Conservation (phyloP, 2,329 filamentous ascomycete species). For the Trichoderma sp. region DNA sequence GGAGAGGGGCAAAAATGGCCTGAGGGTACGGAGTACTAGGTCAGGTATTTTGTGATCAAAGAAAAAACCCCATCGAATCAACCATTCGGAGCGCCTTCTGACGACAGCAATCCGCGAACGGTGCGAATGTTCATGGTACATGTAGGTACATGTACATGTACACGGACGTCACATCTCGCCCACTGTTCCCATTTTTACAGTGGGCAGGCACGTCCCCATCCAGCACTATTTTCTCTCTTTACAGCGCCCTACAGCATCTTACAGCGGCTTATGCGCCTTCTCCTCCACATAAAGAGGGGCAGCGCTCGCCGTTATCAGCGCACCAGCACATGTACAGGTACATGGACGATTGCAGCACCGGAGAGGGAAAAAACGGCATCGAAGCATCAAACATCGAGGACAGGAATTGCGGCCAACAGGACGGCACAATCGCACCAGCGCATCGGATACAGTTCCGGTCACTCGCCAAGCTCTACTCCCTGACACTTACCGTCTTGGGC, state of each 20-base stretch:
- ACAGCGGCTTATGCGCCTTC: not conserved
- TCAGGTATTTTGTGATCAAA: not conserved
- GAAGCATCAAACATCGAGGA: not conserved
- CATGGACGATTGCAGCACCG: not conserved
- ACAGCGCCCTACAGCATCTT: not conserved
- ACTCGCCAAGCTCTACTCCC: not conserved
- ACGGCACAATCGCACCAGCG: not conserved
- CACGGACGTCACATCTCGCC: not conserved
- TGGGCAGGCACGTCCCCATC: not conserved
- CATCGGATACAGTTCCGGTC: not conserved
- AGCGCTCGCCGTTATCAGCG: not conserved
- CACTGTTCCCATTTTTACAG: not conserved
- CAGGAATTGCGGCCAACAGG: not conserved
- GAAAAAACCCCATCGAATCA: not conserved
- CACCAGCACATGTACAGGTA: not conserved
- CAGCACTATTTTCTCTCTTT: not conserved
- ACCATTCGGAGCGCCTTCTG: not conserved
- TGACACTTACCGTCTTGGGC: constrained; percentile 1
- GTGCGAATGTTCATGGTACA: not conserved
- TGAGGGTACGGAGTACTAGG: no score
- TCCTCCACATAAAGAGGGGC: not conserved
- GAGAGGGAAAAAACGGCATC: not conserved
- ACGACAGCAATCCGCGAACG: not conserved
- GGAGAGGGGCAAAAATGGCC: not conserved
- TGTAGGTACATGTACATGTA: not conserved